Conservation (phyloP, 192 early-diverging fungal genomes). For the Powellomyces hirtus region DNA sequence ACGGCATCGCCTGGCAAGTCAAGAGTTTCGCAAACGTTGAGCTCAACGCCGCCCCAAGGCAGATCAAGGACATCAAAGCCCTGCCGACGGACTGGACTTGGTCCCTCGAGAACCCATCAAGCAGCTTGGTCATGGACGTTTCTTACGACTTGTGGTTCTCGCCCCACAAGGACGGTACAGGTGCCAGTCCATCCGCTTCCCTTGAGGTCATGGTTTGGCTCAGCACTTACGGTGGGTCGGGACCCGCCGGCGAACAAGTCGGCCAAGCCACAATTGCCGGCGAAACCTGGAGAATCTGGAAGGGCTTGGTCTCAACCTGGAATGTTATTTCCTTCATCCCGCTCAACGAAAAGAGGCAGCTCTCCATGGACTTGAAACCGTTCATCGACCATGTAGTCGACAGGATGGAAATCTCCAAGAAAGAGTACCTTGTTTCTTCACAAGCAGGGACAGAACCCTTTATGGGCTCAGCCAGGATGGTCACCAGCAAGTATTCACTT, state of each 20-base stretch:
- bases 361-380: no score
- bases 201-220: conserved; percentile 10
- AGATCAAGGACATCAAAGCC: no score
- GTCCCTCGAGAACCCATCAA: not conserved
- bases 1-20: no score
- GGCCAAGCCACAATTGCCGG: not conserved
- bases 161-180: not conserved
- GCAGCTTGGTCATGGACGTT: conserved; percentile 1
- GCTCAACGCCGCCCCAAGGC: no score
- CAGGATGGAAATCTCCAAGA: no score
- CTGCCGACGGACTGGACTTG: not conserved
- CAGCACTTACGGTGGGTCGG: not conserved
- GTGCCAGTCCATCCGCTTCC: not conserved
- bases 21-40: no score
- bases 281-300: not conserved
- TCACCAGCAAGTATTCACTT: no score
- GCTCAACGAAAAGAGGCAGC: no score
- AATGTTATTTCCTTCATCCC: not conserved
- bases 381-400: no score
- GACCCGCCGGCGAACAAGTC: not conserved
- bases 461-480: no score
- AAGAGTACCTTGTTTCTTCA: no score
- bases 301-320: not conserved
- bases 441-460: no score
- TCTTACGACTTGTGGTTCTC: conserved; percentile 6